These are phyloP conservation scores for Durio zibethinus DNA, from an alignment of 345 rosid species.

Conservation along the genomic window DNA sequence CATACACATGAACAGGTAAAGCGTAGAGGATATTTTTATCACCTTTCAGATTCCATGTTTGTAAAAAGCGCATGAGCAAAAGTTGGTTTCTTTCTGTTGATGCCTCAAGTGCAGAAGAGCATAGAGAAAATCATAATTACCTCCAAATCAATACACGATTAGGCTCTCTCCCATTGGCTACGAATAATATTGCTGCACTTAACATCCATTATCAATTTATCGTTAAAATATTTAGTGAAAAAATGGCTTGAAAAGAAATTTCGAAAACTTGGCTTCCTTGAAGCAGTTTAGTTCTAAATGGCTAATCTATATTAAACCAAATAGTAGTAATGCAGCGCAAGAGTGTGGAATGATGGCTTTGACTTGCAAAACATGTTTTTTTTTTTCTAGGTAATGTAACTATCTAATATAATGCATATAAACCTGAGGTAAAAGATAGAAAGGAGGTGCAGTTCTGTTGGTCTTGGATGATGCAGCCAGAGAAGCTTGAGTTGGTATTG, in stretches of 20 bases:
- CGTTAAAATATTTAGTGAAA: background rate
- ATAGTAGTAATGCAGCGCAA: background rate
- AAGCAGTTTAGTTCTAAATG: background rate
- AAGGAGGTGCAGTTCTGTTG: background rate
- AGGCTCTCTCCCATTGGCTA: too few species aligned
- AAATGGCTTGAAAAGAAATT: background rate
- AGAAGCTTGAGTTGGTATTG: background rate
- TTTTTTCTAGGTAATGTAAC: background rate
- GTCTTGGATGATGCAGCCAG: background rate
- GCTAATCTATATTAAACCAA: background rate
- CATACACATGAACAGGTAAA: slow-evolving; percentile 33
- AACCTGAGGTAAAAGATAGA: background rate
- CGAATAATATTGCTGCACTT: too few species aligned
- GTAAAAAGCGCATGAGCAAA: slow-evolving; percentile 34
- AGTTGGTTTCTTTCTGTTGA: slow-evolving; percentile 57
- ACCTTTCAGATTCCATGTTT: slow-evolving; percentile 46
- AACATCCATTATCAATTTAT: background rate
- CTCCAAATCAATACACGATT: too few species aligned
- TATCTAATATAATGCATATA: too few species aligned
- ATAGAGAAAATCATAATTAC: background rate
- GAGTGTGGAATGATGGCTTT: slow-evolving; percentile 9
- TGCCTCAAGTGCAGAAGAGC: slow-evolving; percentile 30
- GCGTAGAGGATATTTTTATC: slow-evolving; percentile 46
- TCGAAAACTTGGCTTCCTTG: background rate
- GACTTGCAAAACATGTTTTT: background rate